Evolutionary conservation across 768 basidiomycete genomes (phyloP).

Genomic region (Suillus placidus): DNA sequence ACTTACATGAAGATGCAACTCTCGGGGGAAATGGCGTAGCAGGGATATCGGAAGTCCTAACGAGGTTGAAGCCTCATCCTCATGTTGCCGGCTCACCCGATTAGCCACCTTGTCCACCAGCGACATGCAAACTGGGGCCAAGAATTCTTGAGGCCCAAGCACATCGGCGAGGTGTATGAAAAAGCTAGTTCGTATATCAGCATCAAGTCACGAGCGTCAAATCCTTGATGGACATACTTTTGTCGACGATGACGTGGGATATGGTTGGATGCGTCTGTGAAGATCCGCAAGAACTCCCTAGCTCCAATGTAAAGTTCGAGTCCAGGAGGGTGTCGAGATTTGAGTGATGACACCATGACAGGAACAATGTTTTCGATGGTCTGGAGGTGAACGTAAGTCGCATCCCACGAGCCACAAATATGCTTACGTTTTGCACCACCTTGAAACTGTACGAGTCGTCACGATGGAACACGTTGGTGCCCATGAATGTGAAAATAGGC

Average conservation of each 20-base stretch:
- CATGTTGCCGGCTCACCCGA: conserved; percentile 62
- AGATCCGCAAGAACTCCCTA: conserved; percentile 83
- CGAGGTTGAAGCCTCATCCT: conserved; percentile 59
- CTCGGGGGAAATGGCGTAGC: conserved; percentile 54
- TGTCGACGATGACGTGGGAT: conserved; percentile 92
- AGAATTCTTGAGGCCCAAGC: conserved; percentile 78
- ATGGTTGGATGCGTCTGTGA: conserved; percentile 90
- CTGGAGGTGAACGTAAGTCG: conserved; percentile 39
- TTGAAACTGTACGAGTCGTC: conserved; percentile 96
- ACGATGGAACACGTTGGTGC: conserved; percentile 95
- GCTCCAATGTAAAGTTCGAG: conserved; percentile 70
- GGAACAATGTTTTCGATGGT: conserved; percentile 94
- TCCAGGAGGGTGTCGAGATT: conserved; percentile 51
- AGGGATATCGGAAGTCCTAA: conserved; percentile 70
- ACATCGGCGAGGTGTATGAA: conserved; percentile 86
- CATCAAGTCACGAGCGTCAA: background rate
- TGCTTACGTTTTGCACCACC: conserved; percentile 84
- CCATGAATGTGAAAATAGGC: conserved; percentile 99
- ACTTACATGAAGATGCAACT: conserved; percentile 57
- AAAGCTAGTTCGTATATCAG: conserved; percentile 55
- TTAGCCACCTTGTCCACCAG: conserved; percentile 79
- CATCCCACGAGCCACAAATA: background rate
- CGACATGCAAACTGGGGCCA: conserved; percentile 82
- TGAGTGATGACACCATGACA: conserved; percentile 84
- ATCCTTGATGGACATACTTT: conserved; percentile 54